These are phyloP conservation scores for Cordyceps cicadae DNA, from an alignment of 2,329 filamentous ascomycete species.

Conservation along the genomic window DNA sequence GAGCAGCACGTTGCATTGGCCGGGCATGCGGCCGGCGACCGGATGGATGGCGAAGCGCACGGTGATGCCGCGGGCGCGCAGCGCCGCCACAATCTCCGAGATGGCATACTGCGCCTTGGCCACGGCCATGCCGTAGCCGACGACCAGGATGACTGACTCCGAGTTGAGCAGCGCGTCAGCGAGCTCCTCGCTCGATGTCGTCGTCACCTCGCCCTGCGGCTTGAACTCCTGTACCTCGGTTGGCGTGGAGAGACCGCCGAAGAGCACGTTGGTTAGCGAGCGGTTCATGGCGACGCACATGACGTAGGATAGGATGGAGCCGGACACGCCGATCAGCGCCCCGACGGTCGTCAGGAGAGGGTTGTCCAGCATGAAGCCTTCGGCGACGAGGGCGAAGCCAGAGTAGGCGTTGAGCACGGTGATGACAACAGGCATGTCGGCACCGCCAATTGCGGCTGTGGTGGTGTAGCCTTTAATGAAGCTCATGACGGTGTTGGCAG, in stretches of 20 bases:
- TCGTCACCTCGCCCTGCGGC: constrained; percentile 70
- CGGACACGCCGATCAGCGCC: constrained; percentile 78
- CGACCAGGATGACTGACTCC: constrained; percentile 80
- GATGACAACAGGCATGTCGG: constrained; percentile 88
- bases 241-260: constrained; percentile 56
- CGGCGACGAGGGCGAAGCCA: constrained; percentile 80
- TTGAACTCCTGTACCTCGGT: constrained; percentile 55
- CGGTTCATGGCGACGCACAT: constrained; percentile 89
- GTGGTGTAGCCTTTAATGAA: constrained; percentile 85
- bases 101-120: constrained; percentile 90
- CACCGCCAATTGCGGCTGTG: constrained; percentile 81
- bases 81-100: constrained; percentile 65
- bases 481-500: constrained; percentile 67
- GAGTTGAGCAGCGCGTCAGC: constrained; percentile 67
- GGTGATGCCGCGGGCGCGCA: constrained; percentile 68
- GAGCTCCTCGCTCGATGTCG: constrained; percentile 72
- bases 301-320: constrained; percentile 82
- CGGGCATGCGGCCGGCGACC: constrained; percentile 85
- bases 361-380: constrained; percentile 88
- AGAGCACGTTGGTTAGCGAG: constrained; percentile 79
- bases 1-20: constrained; percentile 84
- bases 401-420: constrained; percentile 87
- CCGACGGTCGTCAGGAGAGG: constrained; percentile 77
- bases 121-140: constrained; percentile 91
- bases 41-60: constrained; percentile 88